These are phyloP conservation scores for Camellia japonica DNA, from an alignment of 148 eudicot species.

Conservation along the genomic window DNA sequence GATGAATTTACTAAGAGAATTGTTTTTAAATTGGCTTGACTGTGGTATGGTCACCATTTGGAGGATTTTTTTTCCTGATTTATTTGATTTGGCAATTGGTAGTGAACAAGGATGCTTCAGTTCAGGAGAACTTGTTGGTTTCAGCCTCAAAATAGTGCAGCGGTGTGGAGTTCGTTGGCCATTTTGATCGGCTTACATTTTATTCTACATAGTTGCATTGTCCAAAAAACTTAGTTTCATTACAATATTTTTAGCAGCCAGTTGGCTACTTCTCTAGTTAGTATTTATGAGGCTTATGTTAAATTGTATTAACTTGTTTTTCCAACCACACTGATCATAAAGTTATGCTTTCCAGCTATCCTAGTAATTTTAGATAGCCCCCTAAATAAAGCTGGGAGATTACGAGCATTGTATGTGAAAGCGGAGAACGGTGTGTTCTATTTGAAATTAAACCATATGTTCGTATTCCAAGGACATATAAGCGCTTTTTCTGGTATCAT, in stretches of 20 bases:
- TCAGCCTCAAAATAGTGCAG: neutral
- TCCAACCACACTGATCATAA: neutral
- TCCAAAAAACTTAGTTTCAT: neutral
- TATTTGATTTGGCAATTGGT: too few species aligned
- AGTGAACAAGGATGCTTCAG: too few species aligned
- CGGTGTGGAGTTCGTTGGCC: too few species aligned
- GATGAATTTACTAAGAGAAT: too few species aligned
- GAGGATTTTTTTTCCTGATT: too few species aligned
- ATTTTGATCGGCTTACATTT: too few species aligned
- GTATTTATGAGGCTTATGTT: neutral
- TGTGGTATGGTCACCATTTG: too few species aligned
- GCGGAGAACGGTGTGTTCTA: slow-evolving; percentile 78
- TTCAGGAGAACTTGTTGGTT: too few species aligned
- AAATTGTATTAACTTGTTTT: neutral
- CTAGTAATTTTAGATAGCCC: slow-evolving; percentile 85
- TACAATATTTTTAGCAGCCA: neutral
- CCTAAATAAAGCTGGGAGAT: slow-evolving; percentile 73
- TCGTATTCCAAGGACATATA: slow-evolving; percentile 92
- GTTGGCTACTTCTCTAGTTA: neutral
- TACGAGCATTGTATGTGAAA: slow-evolving; percentile 79
- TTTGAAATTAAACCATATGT: slow-evolving; percentile 85
- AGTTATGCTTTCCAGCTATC: slow-evolving; percentile 54
- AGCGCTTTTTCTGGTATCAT: slow-evolving; percentile 91
- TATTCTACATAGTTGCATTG: neutral
- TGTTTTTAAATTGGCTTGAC: too few species aligned